Evolutionary conservation across 192 early-diverging fungal species (phyloP).

Genomic region (Coemansia sp.): DNA sequence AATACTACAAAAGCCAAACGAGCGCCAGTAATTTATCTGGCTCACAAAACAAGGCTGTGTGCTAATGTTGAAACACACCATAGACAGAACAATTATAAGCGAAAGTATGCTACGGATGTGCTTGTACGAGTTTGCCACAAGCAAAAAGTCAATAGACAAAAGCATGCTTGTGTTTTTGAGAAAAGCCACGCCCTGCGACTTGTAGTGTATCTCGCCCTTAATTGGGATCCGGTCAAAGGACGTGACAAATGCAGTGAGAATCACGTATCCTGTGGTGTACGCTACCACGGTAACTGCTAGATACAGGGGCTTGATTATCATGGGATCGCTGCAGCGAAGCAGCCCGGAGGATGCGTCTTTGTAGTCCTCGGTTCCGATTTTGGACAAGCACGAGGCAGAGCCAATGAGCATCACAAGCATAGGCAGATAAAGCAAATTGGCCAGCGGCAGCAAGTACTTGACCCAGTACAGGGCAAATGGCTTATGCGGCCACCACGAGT

Average conservation of each 20-base stretch:
- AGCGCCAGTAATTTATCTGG: slow-evolving; percentile 74
- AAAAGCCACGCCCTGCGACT: slow-evolving; percentile 71
- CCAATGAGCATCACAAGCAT: slow-evolving; percentile 60
- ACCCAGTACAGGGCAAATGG: slow-evolving; percentile 56
- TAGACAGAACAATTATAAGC: slow-evolving; percentile 65
- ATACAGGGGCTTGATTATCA: slow-evolving; percentile 60
- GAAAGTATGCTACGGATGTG: slow-evolving; percentile 70
- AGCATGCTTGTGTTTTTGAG: slow-evolving; percentile 75
- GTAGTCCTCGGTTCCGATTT: slow-evolving; percentile 38
- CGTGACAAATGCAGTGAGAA: slow-evolving; percentile 71
- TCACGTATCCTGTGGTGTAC: slow-evolving; percentile 65
- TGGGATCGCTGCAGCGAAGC: slow-evolving; percentile 56
- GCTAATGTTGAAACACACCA: slow-evolving; percentile 75
- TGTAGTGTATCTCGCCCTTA: slow-evolving; percentile 72
- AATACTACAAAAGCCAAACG: slow-evolving; percentile 66
- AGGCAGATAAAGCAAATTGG: slow-evolving; percentile 57
- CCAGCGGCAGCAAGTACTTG: slow-evolving; percentile 56
- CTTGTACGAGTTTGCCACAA: slow-evolving; percentile 61
- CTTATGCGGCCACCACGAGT: slow-evolving; percentile 35
- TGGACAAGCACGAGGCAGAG: slow-evolving; percentile 56
- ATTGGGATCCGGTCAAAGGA: slow-evolving; percentile 70
- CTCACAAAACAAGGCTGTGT: slow-evolving; percentile 73
- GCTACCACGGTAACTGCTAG: slow-evolving; percentile 61
- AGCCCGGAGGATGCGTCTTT: slow-evolving; percentile 38
- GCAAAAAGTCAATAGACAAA: slow-evolving; percentile 66